Evolutionary conservation across 768 basidiomycete species (phyloP), one percentile per base, ranked within the genome.

Genomic region (Kwoniella sp.): DNA sequence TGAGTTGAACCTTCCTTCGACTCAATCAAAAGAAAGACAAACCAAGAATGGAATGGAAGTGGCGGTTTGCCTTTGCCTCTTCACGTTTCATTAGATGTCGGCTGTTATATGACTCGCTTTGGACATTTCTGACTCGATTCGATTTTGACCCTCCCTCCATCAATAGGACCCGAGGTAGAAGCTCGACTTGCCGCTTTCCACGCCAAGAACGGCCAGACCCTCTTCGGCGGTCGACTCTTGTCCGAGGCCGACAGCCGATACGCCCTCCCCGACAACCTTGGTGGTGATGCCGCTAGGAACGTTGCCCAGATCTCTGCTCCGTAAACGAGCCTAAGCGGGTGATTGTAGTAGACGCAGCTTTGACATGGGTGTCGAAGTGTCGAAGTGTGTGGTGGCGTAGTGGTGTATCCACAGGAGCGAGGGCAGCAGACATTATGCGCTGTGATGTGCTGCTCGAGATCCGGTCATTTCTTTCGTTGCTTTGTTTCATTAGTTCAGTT

Each of bases 151-250:
- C n/a, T n/a, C n/a, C n/a, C n/a, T n/a, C n/a, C n/a, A n/a, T n/a
- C n/a, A n/a, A n/a, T n/a, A 82, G 82, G 83, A 22, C 95, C 94
- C 1, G 88, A 93, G 74, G 92, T 98, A 46, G 95, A 98, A 82
- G 83, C 84, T 56, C 90, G 94, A 58, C 91, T 98, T 64, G 85
- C 85, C 2, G 83, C 85, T 19, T 97, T 87, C 85, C 85, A 90
- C 60, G 84, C 84, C 55, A 81, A 83, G 57, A 84, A 93, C 63
- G 94, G 93, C 1, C 85, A 86, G 25, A 94, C 96, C 55, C 83
- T 91, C 59, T 95, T 96, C 71, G 94, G 95, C 57, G 94, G 94
- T 21, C 83, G 85, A 61, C 81, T 94, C 15, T 55, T 71, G 17
- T 69, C 64, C 10, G 71, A 77, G 48, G 58, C 73, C 0, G 73